Percentiles rank a stretch among this genome's conserved stretches.
These are phyloP conservation scores for Trametes coccinea DNA, from an alignment of 768 basidiomycete species.

Conservation along the genomic window DNA sequence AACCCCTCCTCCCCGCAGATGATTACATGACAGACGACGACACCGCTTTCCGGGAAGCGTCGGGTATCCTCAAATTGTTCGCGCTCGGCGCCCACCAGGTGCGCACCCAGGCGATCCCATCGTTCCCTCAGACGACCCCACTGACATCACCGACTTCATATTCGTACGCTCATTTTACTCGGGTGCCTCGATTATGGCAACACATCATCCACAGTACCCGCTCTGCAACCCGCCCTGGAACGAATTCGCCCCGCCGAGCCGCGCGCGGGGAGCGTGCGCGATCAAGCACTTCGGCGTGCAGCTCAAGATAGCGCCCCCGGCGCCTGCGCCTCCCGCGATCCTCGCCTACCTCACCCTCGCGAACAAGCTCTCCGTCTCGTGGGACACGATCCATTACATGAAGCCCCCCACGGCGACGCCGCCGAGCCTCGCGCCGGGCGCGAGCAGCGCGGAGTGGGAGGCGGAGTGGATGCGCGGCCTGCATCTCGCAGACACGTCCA, in stretches of 20 bases:
- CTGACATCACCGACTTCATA: neutral
- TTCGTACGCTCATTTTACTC: neutral
- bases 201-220: conserved; percentile 49
- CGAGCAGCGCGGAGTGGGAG: conserved; percentile 59
- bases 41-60: conserved; percentile 43
- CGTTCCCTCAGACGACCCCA: conserved; percentile 3
- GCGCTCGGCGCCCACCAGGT: conserved; percentile 69
- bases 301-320: conserved; percentile 53
- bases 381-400: conserved; percentile 27
- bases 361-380: conserved; percentile 28
- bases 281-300: conserved; percentile 25
- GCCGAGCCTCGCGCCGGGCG: conserved; percentile 18
- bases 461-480: conserved; percentile 57
- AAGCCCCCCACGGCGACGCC: conserved; percentile 30
- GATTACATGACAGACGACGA: conserved; percentile 45
- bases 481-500: conserved; percentile 30
- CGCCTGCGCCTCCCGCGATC: conserved; percentile 71
- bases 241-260: conserved; percentile 45
- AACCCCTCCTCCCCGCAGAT: conserved; percentile 36
- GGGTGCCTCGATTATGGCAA: no score
- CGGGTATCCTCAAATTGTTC: conserved; percentile 55
- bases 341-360: conserved; percentile 64
- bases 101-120: conserved; percentile 32
- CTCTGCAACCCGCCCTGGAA: conserved; percentile 60
- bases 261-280: conserved; percentile 20